Base-by-base conservation (phyloP, 1,139 yeast genomes). In the Blastobotrys arbuscula region DNA sequence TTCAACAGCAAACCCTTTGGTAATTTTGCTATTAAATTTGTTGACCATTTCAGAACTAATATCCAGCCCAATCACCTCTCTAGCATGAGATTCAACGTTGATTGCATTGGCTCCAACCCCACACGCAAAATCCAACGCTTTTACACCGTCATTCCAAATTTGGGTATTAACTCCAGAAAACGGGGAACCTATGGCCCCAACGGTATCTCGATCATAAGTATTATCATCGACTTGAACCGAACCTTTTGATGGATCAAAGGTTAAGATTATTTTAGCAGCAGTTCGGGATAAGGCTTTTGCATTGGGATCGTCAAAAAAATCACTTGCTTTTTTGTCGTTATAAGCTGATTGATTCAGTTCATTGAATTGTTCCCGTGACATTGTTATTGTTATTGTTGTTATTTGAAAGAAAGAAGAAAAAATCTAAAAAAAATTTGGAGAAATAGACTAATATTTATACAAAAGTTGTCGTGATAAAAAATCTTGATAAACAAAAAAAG, bases 121-220 rank as follows among this genome's bases (percentile, higher is more conserved):
- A 39, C 66, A 61, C 3, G 63, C 67, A 54, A 63, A 62, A 45
- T 63, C 67, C 15, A 63, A 52, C 10, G 60, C 60, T 23, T 24
- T 19, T 6, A 21, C 26, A n/a, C 16, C 24, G 2, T 26, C 16
- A 2, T n/a, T 37, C 45, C 45, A 42, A n/a, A 26, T 35, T 4
- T 34, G 15, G 9, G n/a, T 30, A 33, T 42, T 42, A 15, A 41
- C 28, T 7, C 19, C 9, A 2, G 5, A 2, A 20, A 41, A 19
- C 2, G 24, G 15, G 12, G 26, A 16, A 3, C 20, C 28, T 10
- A n/a, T 30, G 9, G n/a, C 28, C 16, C 44, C 38, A 20, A 30
- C 8, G 8, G 21, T 16, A 18, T 30, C 37, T 13, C 26, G 26
- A 13, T 13, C 12, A 28, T 33, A 16, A 16, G 12, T 7, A 19